Evolutionary conservation across 805 yeast genomes (phyloP), one percentile per base, ranked within the genome.

Genomic region (Candida takata): DNA sequence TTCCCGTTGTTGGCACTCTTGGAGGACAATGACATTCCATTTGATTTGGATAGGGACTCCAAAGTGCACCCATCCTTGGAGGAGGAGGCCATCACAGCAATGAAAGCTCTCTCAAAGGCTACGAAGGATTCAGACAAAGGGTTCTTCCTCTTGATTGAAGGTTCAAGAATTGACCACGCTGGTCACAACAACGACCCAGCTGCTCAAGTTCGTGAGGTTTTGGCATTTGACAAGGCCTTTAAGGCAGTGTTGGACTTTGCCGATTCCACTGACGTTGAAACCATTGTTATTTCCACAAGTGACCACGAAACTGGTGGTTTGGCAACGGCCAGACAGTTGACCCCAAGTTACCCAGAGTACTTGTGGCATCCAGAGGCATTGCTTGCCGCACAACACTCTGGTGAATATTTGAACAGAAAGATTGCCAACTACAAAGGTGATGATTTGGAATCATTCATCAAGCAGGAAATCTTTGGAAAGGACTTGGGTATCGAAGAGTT

Each of bases 261-360:
- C 26, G 77, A 80, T 47, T 54, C 67, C 8, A 52, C 82, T 3
- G 85, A 82, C 34, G 77, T 72, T 10, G 95, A 86, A 48, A 85
- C 95, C 3, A 65, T 82, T 30, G 71, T 85, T 27, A 66, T 88
- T 28, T 77, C 90, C 18, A 86, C 95, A 3, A 81, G 94, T 17
- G 97, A 88, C 58, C 97, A 88, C 64, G 97, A 88, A 58, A 88
- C 97, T 18, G 97, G 97, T 43, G 97, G 97, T 1, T 68, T 88
- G 44, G 82, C 83, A n/a, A 73, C 84, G 31, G 86, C 95, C 0
- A 75, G 88, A 60, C 96, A 88, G 64, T 58, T 83, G 26, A 54
- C 76, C 5, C 57, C 67, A 4, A 54, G 55, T 1, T 86, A 87
- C 56, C 97, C 97, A 2, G 95, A 86, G 40, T 87, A 87, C 53